phyloP scores from a whole-genome alignment of 495 filamentous ascomycete species.

The Xanthoparmelia taractica region DNA sequence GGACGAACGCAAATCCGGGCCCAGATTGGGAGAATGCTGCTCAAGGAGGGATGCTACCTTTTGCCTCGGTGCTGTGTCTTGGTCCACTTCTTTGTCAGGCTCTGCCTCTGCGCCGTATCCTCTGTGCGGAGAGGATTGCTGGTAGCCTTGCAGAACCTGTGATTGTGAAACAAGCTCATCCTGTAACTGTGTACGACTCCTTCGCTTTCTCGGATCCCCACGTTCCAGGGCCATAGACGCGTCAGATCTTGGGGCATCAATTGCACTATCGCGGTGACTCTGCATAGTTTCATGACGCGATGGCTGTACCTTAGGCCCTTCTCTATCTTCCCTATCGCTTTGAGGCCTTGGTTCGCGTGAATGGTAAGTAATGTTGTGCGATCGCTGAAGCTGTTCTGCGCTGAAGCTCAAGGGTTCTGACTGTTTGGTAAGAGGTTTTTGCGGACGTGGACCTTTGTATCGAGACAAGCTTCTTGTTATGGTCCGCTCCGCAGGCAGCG shows the following conservation, averaged over 20 bases:
- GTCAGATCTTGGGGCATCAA: neutral
- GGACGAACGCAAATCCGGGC: neutral
- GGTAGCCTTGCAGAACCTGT: neutral
- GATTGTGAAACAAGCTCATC: neutral
- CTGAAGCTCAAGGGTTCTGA: neutral
- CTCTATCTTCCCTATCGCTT: neutral
- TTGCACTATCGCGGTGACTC: neutral
- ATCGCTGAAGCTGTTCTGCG: conserved; percentile 8
- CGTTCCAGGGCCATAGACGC: neutral
- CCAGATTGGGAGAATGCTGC: neutral
- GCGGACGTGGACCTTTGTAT: conserved; percentile 22
- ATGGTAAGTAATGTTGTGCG: neutral
- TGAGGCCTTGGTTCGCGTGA: neutral
- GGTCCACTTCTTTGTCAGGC: neutral
- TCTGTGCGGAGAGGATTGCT: neutral
- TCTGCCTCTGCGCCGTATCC: neutral
- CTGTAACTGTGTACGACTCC: neutral
- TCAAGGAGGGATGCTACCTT: no score
- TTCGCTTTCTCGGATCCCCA: neutral
- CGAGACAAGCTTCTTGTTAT: conserved; percentile 24
- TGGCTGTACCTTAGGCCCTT: neutral
- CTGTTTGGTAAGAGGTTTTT: neutral
- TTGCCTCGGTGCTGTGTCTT: neutral
- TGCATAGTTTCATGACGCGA: neutral
- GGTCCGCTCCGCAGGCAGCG: neutral